These are phyloP conservation scores for Aristolochia contorta DNA, from an alignment of 164 flowering plant genomes.

Conservation along the genomic window DNA sequence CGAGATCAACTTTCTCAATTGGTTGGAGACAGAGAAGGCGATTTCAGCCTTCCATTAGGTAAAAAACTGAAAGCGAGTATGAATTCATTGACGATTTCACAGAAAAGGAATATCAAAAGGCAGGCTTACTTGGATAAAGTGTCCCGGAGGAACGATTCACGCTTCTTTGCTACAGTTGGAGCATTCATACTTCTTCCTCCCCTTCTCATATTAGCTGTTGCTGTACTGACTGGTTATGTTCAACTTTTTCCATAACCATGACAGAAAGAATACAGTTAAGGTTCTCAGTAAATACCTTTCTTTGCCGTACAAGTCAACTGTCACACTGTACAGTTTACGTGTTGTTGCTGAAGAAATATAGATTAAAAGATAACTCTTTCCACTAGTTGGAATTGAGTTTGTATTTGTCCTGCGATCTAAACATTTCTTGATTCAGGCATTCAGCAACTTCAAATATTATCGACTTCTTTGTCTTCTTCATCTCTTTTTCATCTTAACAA, in stretches of 20 bases:
- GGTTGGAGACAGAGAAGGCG: slow-evolving; percentile 50
- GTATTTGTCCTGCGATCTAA: no score
- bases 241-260: slow-evolving; percentile 69
- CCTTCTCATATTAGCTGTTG: slow-evolving; percentile 60
- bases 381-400: no score
- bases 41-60: slow-evolving; percentile 68
- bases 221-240: slow-evolving; percentile 79
- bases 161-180: slow-evolving; percentile 80
- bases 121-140: slow-evolving; percentile 76
- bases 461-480: no score
- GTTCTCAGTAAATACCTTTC: no score
- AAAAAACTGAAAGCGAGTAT: slow-evolving; percentile 58
- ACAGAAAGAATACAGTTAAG: background rate
- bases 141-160: slow-evolving; percentile 76
- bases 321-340: no score
- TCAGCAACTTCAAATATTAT: no score
- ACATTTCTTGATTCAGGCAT: no score
- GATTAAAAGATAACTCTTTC: no score
- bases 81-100: slow-evolving; percentile 64
- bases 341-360: no score
- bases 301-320: no score
- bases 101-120: slow-evolving; percentile 87
- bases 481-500: no score
- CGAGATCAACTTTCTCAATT: slow-evolving; percentile 64
- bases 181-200: slow-evolving; percentile 83